Base-by-base conservation (phyloP, 495 filamentous ascomycete genomes). In the Xylaria longipes region DNA sequence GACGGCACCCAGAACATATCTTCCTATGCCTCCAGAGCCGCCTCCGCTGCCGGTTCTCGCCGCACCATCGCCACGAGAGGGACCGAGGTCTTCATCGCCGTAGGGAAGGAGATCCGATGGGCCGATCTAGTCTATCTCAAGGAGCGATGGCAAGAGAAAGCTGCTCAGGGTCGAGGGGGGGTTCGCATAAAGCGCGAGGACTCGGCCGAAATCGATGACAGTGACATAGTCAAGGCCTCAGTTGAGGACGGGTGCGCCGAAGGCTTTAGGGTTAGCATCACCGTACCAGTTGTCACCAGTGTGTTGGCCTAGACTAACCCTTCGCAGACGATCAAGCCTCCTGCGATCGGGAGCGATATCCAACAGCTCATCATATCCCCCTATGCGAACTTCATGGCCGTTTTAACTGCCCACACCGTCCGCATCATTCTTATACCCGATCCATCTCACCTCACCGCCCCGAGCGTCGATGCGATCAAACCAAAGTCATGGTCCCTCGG, bases 31-130 rank as follows among this genome's bases (percentile, higher is more conserved):
- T 75, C 71, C 50, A 78, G 75, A 27, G 86, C 82, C 66, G 76
- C 78, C 71, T 39, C 74, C 9, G 76, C 86, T 61, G 79, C 80
- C 8, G 90, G 92, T 14, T 87, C 93, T 3, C 84, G 84, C 48
- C 87, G 89, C 62, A 94, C 88, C 11, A 88, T 96, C 48, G 94
- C 93, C 8, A 88, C 85, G 48, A 84, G 93, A 58, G 93, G 90
- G 54, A 92, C 91, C 39, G 92, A 97, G 74, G 83, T 97, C 1
- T 97, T 97, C 78, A 89, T 92, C 1, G 93, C 93, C 17, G 90
- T 92, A 15, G 94, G 93, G 37, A 95, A 91, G 73, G 89, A 97
- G 79, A 92, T 97, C 46, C 86, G 94, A 76, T 97, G 94, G 94
- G 89, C 91, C 8, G 91, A 95, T 80, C 83, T 97, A 11, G 86